A percentile compares a stretch with the other conserved stretches of the same genome.
Conservation (phyloP, 371 early-diverging fungal genomes). For the Mortierella sp. region DNA sequence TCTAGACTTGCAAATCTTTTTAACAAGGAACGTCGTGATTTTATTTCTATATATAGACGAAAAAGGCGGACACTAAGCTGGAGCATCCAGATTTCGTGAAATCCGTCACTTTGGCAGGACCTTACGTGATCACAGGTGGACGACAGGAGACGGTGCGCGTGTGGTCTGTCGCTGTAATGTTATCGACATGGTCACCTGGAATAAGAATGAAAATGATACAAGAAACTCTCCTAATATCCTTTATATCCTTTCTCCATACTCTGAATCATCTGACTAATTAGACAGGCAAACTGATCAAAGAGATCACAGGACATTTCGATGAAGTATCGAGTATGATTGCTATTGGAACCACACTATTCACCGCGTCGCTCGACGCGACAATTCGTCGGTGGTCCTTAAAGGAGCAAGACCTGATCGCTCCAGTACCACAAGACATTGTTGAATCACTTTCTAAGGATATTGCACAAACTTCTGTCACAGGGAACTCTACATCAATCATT, state of each 20-base stretch:
- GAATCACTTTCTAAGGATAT: slow-evolving; percentile 16
- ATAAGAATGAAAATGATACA: not conserved
- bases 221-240: not conserved
- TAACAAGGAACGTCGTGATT: too few relatives aligned
- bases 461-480: slow-evolving; percentile 1
- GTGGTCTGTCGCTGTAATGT: slow-evolving; percentile 83
- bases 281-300: slow-evolving; percentile 76
- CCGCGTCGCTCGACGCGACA: slow-evolving; percentile 84
- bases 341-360: slow-evolving; percentile 69
- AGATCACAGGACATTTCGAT: slow-evolving; percentile 85
- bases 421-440: slow-evolving; percentile 53
- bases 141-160: slow-evolving; percentile 87
- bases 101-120: slow-evolving; percentile 70
- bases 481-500: not conserved
- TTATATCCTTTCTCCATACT: not conserved
- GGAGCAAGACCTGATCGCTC: slow-evolving; percentile 36
- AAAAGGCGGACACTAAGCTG: slow-evolving; percentile 72
- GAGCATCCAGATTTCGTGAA: slow-evolving; percentile 87
- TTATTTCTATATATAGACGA: slow-evolving; percentile 59
- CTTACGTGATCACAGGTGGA: slow-evolving; percentile 80
- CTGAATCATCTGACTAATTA: slow-evolving; percentile 40
- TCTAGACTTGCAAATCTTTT: not conserved
- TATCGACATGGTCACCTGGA: not conserved
- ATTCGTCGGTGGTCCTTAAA: slow-evolving; percentile 79
- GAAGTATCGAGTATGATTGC: slow-evolving; percentile 77